A percentile compares a stretch with the other conserved stretches of the same genome.
Conservation (phyloP, 768 basidiomycete species). For the Lactifluus pinguis region DNA sequence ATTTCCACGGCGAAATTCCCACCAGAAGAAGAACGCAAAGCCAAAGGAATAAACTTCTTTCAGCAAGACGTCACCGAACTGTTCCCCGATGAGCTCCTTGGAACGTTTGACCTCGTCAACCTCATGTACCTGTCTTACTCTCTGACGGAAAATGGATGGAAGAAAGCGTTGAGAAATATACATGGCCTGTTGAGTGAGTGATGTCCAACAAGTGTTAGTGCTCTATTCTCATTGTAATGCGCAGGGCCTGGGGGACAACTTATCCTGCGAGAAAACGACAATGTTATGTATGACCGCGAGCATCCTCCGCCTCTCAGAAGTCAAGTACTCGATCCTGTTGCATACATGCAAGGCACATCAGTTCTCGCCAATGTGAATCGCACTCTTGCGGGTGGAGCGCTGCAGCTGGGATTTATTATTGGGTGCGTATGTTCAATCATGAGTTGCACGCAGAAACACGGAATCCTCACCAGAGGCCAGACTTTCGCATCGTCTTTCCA, state of each 20-base stretch:
- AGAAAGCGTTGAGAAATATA: not conserved
- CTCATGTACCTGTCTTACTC: not conserved
- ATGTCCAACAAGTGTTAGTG: not conserved
- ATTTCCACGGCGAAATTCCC: not conserved
- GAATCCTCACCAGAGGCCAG: not conserved
- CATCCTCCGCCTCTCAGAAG: not conserved
- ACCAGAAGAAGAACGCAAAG: not conserved
- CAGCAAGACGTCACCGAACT: not conserved
- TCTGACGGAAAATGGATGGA: not conserved
- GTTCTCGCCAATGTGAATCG: not conserved
- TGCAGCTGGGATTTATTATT: not conserved
- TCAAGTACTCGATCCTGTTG: not conserved
- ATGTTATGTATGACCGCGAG: not conserved
- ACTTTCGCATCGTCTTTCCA: not conserved
- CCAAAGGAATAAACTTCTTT: not conserved
- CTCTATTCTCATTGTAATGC: not conserved
- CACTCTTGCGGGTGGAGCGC: not conserved
- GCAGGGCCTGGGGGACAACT: slow-evolving; percentile 2
- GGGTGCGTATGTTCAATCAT: not conserved
- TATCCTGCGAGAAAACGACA: not conserved
- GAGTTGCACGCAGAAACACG: too few relatives aligned
- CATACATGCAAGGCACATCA: not conserved
- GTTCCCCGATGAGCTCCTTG: not conserved
- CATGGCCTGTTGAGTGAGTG: not conserved
- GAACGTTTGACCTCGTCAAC: slow-evolving; percentile 5